Percentiles rank a stretch among this genome's conserved stretches.
phyloP scores from a whole-genome alignment of 441 rosid species.

The Omphalea diandra region DNA sequence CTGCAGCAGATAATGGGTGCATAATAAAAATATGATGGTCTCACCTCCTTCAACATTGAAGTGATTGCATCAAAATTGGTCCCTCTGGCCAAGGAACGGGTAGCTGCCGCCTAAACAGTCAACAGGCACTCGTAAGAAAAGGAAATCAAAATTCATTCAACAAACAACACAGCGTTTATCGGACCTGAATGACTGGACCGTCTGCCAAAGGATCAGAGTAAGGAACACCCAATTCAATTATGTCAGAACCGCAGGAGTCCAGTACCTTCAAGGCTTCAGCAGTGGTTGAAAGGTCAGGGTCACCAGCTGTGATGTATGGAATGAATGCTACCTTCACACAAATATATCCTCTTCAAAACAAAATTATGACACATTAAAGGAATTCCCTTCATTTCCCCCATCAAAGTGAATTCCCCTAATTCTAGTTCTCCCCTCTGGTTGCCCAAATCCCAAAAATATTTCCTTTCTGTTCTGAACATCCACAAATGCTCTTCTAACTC shows the following conservation, averaged over 20 bases:
- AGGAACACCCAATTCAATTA: conserved; percentile 96
- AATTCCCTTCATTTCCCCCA: not conserved
- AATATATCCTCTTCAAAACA: conserved; percentile 20
- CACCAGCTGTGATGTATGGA: conserved; percentile 95
- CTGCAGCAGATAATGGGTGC: not conserved
- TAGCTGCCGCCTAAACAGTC: conserved; percentile 77
- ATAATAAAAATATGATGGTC: conserved; percentile 10
- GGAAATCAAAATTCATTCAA: conserved; percentile 1
- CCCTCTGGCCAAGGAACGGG: conserved; percentile 85
- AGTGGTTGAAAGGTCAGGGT: conserved; percentile 91
- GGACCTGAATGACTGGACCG: conserved; percentile 95
- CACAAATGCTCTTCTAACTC: not conserved
- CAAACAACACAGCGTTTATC: not conserved
- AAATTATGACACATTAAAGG: not conserved
- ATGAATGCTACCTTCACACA: conserved; percentile 76
- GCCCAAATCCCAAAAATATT: not conserved
- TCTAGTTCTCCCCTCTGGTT: not conserved
- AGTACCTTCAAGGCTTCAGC: conserved; percentile 89
- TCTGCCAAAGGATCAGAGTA: conserved; percentile 97
- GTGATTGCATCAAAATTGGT: conserved; percentile 69
- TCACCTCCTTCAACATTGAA: conserved; percentile 85
- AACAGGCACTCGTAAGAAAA: conserved; percentile 18
- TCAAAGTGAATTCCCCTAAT: not conserved
- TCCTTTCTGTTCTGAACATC: not conserved
- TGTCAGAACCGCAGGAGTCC: conserved; percentile 82